Conservation (phyloP, 2,329 filamentous ascomycete genomes). For the Huntiella decipiens region DNA sequence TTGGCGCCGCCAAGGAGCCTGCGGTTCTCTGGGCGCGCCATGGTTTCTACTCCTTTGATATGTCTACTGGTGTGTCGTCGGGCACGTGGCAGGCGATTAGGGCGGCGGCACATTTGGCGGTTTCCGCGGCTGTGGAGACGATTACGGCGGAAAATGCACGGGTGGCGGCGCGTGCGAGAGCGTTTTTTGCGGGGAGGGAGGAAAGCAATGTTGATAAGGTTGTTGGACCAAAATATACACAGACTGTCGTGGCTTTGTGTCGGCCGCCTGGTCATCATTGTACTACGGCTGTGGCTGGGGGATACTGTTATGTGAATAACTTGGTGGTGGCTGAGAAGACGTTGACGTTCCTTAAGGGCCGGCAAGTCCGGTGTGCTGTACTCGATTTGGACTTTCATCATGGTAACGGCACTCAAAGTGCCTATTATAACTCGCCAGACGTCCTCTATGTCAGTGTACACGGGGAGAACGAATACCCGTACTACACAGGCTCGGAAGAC, state of each 20-base stretch:
- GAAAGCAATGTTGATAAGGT: neutral
- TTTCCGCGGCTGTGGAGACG: constrained; percentile 10
- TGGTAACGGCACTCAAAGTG: constrained; percentile 16
- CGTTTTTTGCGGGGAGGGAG: constrained; percentile 1
- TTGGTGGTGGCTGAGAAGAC: constrained; percentile 14
- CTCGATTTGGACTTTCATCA: constrained; percentile 17
- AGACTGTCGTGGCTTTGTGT: constrained; percentile 13
- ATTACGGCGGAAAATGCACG: constrained; percentile 3
- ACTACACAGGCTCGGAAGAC: constrained; percentile 13
- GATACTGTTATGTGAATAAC: constrained; percentile 17
- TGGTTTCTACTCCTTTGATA: constrained; percentile 15
- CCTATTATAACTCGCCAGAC: constrained; percentile 16
- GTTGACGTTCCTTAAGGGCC: constrained; percentile 10
- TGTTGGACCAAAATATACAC: neutral
- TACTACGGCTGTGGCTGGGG: constrained; percentile 14
- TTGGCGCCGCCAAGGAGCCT: neutral
- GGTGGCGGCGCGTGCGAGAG: neutral
- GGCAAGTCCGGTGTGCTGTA: constrained; percentile 12
- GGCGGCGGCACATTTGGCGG: constrained; percentile 14
- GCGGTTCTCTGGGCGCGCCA: constrained; percentile 12
- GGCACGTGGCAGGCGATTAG: constrained; percentile 13
- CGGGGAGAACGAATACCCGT: constrained; percentile 19
- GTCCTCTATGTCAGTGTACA: constrained; percentile 19
- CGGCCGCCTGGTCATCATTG: constrained; percentile 16
- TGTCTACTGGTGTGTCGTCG: constrained; percentile 13